These are phyloP conservation scores for Tympanopsis confertula DNA, from an alignment of 2,329 filamentous ascomycete genomes.

Conservation along the genomic window DNA sequence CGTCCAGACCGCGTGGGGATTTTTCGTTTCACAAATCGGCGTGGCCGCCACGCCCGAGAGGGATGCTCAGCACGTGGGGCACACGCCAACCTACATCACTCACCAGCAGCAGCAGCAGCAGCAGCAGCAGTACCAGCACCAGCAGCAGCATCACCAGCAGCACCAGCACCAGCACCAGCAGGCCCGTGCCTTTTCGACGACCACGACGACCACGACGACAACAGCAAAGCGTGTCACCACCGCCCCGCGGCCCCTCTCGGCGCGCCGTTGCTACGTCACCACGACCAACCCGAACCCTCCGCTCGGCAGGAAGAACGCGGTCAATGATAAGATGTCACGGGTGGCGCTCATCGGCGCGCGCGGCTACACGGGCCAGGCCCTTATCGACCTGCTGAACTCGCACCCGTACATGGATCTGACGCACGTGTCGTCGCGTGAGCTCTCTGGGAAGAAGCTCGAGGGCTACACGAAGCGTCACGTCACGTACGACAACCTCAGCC, in stretches of 20 bases:
- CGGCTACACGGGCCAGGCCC: conserved; percentile 84
- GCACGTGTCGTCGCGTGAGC: conserved; percentile 86
- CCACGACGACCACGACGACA: no score
- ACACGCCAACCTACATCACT: no score
- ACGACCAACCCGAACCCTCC: conserved; percentile 73
- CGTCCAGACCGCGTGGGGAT: conserved; percentile 42
- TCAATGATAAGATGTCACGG: conserved; percentile 66
- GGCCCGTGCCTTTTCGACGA: not conserved
- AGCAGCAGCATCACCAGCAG: not conserved
- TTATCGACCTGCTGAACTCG: conserved; percentile 75
- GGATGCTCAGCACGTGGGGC: not conserved
- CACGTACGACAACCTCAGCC: conserved; percentile 77
- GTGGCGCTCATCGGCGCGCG: conserved; percentile 83
- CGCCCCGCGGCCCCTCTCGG: conserved; percentile 16
- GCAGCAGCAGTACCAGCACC: not conserved
- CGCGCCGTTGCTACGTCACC: conserved; percentile 41
- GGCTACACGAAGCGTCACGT: conserved; percentile 87
- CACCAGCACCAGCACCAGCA: not conserved
- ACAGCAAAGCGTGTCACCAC: no score
- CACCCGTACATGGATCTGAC: conserved; percentile 84
- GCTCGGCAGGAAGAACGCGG: conserved; percentile 76
- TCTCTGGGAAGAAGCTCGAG: conserved; percentile 74
- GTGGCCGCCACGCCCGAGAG: not conserved
- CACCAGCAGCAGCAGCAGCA: not conserved
- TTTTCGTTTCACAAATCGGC: not conserved